These are phyloP conservation scores for Phenoliferia sp. DNA, from an alignment of 1,284 basidiomycete genomes.

Conservation along the genomic window DNA sequence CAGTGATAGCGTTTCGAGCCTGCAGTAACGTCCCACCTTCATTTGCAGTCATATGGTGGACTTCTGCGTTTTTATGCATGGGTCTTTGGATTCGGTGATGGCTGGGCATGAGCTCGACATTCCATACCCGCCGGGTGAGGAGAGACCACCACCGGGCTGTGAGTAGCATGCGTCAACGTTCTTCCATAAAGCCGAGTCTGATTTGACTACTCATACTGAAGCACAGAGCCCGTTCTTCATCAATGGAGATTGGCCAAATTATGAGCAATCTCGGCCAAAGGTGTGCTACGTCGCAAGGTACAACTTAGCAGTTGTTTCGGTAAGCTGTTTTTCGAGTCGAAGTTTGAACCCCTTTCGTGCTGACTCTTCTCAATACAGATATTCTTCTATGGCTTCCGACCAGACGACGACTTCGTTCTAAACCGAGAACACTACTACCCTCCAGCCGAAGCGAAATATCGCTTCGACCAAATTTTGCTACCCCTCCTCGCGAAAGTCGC, in stretches of 20 bases:
- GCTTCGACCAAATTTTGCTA: constrained; percentile 25
- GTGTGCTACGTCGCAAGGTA: constrained; percentile 20
- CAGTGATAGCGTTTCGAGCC: neutral
- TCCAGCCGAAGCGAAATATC: constrained; percentile 18
- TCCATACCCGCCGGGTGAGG: constrained; percentile 15
- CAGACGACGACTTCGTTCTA: constrained; percentile 4
- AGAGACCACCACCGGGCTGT: constrained; percentile 16
- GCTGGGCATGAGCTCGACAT: constrained; percentile 12
- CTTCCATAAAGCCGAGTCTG: neutral
- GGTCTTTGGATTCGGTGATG: constrained; percentile 15
- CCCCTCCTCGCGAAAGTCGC: constrained; percentile 15
- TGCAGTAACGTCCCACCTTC: neutral
- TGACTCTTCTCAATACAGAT: neutral
- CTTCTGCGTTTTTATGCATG: constrained; percentile 16
- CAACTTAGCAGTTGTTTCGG: constrained; percentile 15
- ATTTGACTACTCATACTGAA: neutral
- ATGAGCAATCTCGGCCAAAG: constrained; percentile 15
- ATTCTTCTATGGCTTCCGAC: constrained; percentile 28
- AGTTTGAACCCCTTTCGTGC: neutral
- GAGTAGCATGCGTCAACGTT: neutral
- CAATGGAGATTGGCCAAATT: constrained; percentile 16
- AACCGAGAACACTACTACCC: constrained; percentile 24
- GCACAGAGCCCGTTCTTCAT: constrained; percentile 8
- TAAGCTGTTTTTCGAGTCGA: neutral
- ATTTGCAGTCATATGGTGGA: constrained; percentile 15